Conservation (phyloP, 2,329 filamentous ascomycete species). For the Aspergillus latus region DNA sequence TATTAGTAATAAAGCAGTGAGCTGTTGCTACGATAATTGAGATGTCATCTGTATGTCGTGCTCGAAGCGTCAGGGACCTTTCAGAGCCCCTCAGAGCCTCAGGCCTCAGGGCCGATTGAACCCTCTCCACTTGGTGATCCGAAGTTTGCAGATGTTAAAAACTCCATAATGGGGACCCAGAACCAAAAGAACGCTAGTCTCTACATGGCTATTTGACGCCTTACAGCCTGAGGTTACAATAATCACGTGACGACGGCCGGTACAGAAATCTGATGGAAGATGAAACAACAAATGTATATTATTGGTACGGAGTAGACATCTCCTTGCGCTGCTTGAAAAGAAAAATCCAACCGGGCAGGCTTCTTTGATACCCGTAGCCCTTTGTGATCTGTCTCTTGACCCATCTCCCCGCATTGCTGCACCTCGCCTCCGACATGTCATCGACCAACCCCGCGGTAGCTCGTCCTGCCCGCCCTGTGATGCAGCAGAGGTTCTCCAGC, state of each 20-base stretch:
- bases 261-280: neutral
- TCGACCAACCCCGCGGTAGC: conserved; percentile 26
- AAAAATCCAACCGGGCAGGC: conserved; percentile 8
- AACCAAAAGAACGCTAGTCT: neutral
- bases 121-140: neutral
- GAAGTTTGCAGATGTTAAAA: neutral
- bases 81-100: neutral
- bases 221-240: conserved; percentile 5
- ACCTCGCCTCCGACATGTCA: conserved; percentile 28
- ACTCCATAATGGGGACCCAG: neutral
- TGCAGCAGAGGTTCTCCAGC: conserved; percentile 45
- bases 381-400: conserved; percentile 4
- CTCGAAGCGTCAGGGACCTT: neutral
- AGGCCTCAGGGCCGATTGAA: neutral
- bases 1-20: neutral
- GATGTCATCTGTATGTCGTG: neutral
- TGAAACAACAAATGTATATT: neutral
- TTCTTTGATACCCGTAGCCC: conserved; percentile 14
- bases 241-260: conserved; percentile 7
- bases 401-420: conserved; percentile 6
- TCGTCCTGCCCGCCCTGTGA: conserved; percentile 41
- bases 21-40: neutral
- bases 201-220: neutral
- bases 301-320: neutral
- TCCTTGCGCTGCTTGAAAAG: conserved; percentile 5